Conservation (phyloP, 768 basidiomycete genomes). For the Pluteus cervinus region DNA sequence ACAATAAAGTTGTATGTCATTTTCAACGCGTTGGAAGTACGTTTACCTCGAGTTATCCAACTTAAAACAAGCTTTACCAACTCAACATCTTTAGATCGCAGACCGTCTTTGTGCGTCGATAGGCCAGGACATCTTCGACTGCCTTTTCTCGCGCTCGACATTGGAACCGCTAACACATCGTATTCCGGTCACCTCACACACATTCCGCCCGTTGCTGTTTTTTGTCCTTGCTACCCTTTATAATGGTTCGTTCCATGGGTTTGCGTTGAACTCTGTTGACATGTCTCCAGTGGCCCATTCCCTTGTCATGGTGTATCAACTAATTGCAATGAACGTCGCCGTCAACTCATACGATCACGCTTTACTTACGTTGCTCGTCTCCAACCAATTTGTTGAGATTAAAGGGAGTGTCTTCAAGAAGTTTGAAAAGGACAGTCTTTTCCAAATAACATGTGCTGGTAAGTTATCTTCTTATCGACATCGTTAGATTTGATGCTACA, state of each 20-base stretch:
- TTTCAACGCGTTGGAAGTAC: slow-evolving; percentile 95
- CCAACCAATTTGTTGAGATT: slow-evolving; percentile 99
- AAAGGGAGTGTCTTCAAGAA: slow-evolving; percentile 99
- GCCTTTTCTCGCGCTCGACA: slow-evolving; percentile 90
- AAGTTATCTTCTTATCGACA: slow-evolving; percentile 12
- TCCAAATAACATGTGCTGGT: slow-evolving; percentile 98
- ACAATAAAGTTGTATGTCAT: slow-evolving; percentile 99
- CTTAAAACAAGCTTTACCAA: slow-evolving; percentile 4
- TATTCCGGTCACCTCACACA: slow-evolving; percentile 53
- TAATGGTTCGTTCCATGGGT: slow-evolving; percentile 50
- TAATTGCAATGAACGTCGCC: slow-evolving; percentile 92
- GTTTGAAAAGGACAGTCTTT: slow-evolving; percentile 97
- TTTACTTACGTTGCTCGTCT: slow-evolving; percentile 87
- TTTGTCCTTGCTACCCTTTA: slow-evolving; percentile 80
- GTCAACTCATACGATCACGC: slow-evolving; percentile 98
- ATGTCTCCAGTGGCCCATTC: slow-evolving; percentile 66
- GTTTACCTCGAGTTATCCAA: slow-evolving; percentile 13
- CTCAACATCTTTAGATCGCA: slow-evolving; percentile 75
- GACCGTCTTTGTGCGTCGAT: slow-evolving; percentile 93
- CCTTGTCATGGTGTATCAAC: slow-evolving; percentile 93
- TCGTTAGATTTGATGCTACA: not conserved
- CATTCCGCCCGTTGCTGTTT: slow-evolving; percentile 76
- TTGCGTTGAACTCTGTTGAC: slow-evolving; percentile 1
- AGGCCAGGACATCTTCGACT: slow-evolving; percentile 96
- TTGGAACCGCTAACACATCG: slow-evolving; percentile 66